Evolutionary conservation across 2,329 filamentous ascomycete species (phyloP).

Genomic region (Ilyonectria robusta): DNA sequence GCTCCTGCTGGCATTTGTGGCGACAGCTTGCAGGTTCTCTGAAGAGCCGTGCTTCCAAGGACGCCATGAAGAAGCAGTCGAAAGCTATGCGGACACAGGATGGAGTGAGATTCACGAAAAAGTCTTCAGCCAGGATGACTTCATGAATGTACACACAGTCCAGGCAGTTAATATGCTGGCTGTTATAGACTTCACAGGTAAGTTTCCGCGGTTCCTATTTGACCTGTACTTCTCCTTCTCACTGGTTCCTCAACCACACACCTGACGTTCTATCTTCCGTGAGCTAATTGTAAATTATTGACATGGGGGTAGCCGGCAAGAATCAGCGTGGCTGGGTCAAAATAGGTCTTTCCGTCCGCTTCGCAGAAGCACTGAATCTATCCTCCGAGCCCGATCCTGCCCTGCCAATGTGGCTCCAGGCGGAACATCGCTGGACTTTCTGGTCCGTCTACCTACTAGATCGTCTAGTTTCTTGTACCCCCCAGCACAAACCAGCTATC

Average conservation of each 20-base stretch:
- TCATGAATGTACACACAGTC: conserved; percentile 5
- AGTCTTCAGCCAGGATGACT: conserved; percentile 1
- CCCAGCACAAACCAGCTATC: conserved; percentile 3
- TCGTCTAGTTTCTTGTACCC: conserved; percentile 1
- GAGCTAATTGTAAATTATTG: not conserved
- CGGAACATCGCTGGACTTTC: conserved; percentile 2
- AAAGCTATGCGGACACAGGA: not conserved
- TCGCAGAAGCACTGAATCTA: conserved; percentile 7
- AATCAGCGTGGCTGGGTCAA: conserved; percentile 3
- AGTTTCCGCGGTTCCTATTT: not conserved
- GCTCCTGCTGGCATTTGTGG: conserved; percentile 5
- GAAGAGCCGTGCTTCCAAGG: conserved; percentile 9
- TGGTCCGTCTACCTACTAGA: conserved; percentile 10
- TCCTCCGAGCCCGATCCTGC: conserved; percentile 3
- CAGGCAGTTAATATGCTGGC: conserved; percentile 2
- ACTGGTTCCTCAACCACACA: not conserved
- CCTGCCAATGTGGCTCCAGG: conserved; percentile 1
- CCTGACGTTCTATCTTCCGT: not conserved
- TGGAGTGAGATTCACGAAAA: conserved; percentile 5
- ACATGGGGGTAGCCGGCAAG: not conserved
- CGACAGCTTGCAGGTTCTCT: conserved; percentile 3
- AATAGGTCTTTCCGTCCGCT: conserved; percentile 7
- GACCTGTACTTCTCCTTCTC: not conserved
- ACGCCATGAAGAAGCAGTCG: not conserved
- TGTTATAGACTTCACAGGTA: conserved; percentile 8